These are phyloP conservation scores for Pichia ethanolica DNA, from an alignment of 805 yeast species.

Conservation along the genomic window DNA sequence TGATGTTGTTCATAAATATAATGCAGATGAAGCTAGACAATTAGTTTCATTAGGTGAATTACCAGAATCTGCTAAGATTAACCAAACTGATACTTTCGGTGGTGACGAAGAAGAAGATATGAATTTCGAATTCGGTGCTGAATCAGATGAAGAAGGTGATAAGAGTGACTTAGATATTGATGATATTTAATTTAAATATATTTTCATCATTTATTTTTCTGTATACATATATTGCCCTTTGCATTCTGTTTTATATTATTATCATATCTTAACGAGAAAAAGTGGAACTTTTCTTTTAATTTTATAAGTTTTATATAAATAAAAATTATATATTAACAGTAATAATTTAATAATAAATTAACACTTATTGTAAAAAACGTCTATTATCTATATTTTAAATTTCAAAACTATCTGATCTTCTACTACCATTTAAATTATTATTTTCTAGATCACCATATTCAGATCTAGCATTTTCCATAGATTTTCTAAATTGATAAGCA, in stretches of 20 bases:
- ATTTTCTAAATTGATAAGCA: constrained; percentile 63
- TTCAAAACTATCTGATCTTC: constrained; percentile 58
- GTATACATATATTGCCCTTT: too few relatives aligned
- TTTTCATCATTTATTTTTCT: neutral
- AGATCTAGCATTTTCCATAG: constrained; percentile 47
- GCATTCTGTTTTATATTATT: too few relatives aligned
- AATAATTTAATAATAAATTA: neutral
- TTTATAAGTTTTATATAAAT: too few relatives aligned
- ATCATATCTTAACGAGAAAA: too few relatives aligned
- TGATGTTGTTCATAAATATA: constrained; percentile 95
- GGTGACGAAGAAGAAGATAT: constrained; percentile 96
- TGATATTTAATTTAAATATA: constrained; percentile 55
- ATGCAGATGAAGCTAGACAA: constrained; percentile 96
- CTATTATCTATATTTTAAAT: constrained; percentile 1
- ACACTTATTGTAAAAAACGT: neutral
- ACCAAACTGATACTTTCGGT: constrained; percentile 95
- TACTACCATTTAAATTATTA: constrained; percentile 33
- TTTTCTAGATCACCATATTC: constrained; percentile 19
- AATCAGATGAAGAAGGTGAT: constrained; percentile 71
- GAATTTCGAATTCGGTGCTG: constrained; percentile 96
- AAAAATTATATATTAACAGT: too few relatives aligned
- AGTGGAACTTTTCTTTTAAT: too few relatives aligned
- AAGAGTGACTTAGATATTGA: constrained; percentile 78
- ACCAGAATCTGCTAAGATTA: constrained; percentile 94
- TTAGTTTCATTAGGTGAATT: constrained; percentile 93